Evolutionary conservation across 2,329 filamentous ascomycete genomes (phyloP), one percentile per base, ranked within the genome.

Genomic region (Ophiosphaerella narmari): DNA sequence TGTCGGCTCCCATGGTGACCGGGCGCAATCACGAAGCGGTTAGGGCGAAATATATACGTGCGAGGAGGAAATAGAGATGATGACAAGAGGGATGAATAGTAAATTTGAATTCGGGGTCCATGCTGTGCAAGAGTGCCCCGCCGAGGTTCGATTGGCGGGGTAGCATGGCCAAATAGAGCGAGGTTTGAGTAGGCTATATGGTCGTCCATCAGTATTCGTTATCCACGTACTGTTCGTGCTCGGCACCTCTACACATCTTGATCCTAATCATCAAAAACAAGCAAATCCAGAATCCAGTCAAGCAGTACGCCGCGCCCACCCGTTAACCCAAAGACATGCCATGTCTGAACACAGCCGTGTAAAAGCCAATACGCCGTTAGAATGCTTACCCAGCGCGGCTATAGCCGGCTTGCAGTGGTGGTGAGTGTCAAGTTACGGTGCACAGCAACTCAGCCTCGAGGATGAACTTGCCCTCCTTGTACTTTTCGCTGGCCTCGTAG

Each of bases 381-480:
- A 59, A 67, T 70, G 64, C 62, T 60, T 52, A 46, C 38, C 29
- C 38, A 49, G 46, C 53, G 21, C 45, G 29, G 21, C 47, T 29
- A 41, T 39, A 21, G 33, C 49, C 26, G 5, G 13, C 23, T 33
- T 34, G 23, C 33, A 13, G 32, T 37, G 39, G 12, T 48, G 32
- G 45, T 9, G 37, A 40, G 7, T 21, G 26, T 75, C 65, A 80
- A 40, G 72, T 79, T 46, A 97, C 91, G 61, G 86, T 87, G 74
- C 89, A 93, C 34, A 97, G 80, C 57, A 97, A 77, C 78, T 96
- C 92, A 29, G 89, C 90, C 79, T 97, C 93, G 49, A 99, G 81
- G 52, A 99, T 99, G 73, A 89, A 97, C 78, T 97, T 99, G 48
- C 91, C 92, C 80, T 99, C 94, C 80, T 99, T 99, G 78, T 99